Percentiles rank a stretch among this genome's conserved stretches.
Conservation (phyloP, 768 basidiomycete genomes). For the Austroboletus eburneus region DNA sequence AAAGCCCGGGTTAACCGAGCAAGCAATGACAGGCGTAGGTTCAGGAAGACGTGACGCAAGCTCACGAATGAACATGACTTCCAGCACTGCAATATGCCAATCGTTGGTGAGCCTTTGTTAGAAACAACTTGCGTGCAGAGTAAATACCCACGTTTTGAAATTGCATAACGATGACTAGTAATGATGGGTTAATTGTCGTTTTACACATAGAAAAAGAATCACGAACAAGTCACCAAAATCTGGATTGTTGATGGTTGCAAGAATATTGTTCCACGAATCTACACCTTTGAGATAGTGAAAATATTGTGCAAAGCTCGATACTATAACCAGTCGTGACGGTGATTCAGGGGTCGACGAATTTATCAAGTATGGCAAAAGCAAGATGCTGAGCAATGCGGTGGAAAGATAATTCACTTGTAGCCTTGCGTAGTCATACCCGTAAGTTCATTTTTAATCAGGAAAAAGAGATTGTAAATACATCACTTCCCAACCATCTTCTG, state of each 20-base stretch:
- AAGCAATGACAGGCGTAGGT: conserved; percentile 21
- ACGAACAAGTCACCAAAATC: conserved; percentile 22
- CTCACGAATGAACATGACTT: conserved; percentile 33
- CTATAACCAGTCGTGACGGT: conserved; percentile 27
- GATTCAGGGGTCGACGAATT: conserved; percentile 18
- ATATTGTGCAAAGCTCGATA: conserved; percentile 31
- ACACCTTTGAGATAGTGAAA: not conserved
- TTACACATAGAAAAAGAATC: not conserved
- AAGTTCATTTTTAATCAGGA: not conserved
- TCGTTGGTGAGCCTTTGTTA: not conserved
- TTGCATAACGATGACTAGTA: conserved; percentile 14
- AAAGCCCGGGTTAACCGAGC: conserved; percentile 31
- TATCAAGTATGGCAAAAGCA: conserved; percentile 33
- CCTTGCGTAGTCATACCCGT: conserved; percentile 12
- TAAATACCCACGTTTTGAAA: conserved; percentile 23
- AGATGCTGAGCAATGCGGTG: conserved; percentile 29
- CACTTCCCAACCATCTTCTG: conserved; percentile 46
- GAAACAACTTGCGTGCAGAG: not conserved
- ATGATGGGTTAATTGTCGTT: not conserved
- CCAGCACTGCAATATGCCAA: conserved; percentile 20
- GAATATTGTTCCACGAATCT: conserved; percentile 14
- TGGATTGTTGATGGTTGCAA: conserved; percentile 21
- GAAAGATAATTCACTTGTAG: conserved; percentile 35
- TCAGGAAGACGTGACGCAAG: conserved; percentile 26
- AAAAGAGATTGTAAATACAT: conserved; percentile 27